A percentile compares a stretch with the other conserved stretches of the same genome.
phyloP scores from a whole-genome alignment of 306 rosid genomes.

The Prunus mume region DNA sequence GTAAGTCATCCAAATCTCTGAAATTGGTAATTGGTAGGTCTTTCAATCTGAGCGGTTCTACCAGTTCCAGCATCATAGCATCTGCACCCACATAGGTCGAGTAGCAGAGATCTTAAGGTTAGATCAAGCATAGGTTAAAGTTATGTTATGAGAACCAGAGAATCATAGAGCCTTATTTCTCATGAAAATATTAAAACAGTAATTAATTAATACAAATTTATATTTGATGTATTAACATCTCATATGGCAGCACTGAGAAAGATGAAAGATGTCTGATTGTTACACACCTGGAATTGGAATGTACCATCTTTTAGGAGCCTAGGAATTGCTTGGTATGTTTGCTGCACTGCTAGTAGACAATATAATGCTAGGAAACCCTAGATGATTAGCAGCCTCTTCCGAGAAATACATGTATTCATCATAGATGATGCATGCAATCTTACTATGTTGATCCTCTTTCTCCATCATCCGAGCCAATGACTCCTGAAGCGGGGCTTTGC shows the following conservation, averaged over 20 bases:
- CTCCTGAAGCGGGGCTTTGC: conserved; percentile 15
- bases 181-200: no score
- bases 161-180: no score
- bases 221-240: background rate
- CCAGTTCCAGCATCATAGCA: conserved; percentile 32
- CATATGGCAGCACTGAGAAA: background rate
- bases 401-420: conserved; percentile 43
- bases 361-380: conserved; percentile 42
- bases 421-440: conserved; percentile 39
- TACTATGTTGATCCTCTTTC: background rate
- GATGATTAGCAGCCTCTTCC: conserved; percentile 29
- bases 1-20: no score
- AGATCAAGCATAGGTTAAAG: background rate
- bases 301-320: conserved; percentile 26
- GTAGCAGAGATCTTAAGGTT: background rate
- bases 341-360: conserved; percentile 29
- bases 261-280: background rate
- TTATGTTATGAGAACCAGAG: background rate
- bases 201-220: no score
- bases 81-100: conserved; percentile 12
- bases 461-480: conserved; percentile 1
- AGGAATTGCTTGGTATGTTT: conserved; percentile 30
- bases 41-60: no score
- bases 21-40: no score
- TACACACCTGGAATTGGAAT: conserved; percentile 20